Percentiles rank a stretch among this genome's conserved stretches.
Conservation (phyloP, 148 eudicot species). For the Talinum fruticosum region DNA sequence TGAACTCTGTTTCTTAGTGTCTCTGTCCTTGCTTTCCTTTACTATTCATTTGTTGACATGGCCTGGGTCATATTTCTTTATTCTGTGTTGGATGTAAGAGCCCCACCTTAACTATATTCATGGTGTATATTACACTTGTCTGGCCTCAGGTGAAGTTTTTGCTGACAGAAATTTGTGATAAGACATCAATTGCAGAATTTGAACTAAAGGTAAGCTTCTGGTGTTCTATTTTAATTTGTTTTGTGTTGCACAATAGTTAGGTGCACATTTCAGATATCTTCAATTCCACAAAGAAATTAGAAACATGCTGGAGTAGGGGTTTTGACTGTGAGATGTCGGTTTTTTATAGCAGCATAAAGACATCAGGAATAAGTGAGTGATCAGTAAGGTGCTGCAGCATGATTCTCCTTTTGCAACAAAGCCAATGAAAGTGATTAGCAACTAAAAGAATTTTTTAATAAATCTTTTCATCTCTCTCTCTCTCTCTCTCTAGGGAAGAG, state of each 20-base stretch:
- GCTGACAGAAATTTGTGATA: constrained; percentile 66
- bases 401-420: neutral
- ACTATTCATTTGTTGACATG: too few species aligned
- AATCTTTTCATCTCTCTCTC: too few species aligned
- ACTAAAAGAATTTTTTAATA: too few species aligned
- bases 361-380: neutral
- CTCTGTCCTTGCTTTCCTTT: neutral
- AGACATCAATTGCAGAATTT: constrained; percentile 76
- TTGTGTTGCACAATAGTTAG: neutral
- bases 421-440: too few species aligned
- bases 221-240: neutral
- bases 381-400: neutral
- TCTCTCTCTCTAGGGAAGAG: too few species aligned
- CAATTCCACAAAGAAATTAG: neutral
- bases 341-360: neutral
- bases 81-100: neutral
- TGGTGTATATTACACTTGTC: constrained; percentile 13
- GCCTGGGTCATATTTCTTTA: too few species aligned
- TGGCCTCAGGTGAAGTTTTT: constrained; percentile 66
- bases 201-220: constrained; percentile 70
- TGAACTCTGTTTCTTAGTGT: neutral
- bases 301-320: neutral
- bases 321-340: neutral
- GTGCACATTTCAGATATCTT: neutral
- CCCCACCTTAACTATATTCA: neutral